Evolutionary conservation across 2,329 filamentous ascomycete genomes (phyloP), one percentile per base, ranked within the genome.

Genomic region (Arthrobotrys iridis): DNA sequence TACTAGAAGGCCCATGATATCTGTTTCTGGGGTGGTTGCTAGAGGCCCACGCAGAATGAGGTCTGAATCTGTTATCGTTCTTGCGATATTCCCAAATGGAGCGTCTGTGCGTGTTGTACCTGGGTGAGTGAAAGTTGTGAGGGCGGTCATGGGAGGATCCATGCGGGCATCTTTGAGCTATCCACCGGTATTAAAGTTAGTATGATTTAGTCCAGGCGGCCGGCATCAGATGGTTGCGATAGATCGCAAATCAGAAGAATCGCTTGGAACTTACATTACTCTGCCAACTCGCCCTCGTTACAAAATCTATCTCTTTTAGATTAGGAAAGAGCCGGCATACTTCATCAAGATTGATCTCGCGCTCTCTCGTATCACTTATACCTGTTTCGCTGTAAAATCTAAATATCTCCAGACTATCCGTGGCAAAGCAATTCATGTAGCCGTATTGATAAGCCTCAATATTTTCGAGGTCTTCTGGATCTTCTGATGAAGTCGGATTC

Each of bases 261-360:
- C 5, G 13, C n/a, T 13, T 33, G 13, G 18, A 15, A 59, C 48
- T 60, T 37, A 73, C 68, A 4, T 41, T 37, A 10, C 28, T 22
- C 15, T 33, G 33, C 68, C 68, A 73, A 5, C 41, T 41, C 4
- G 11, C n/a, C 11, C 33, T 55, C 0, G 60, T 73, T 4, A 73
- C 33, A 22, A 66, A 60, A 24, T 74, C 70, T 2, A 74, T 15
- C 6, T 67, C 45, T 13, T 45, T 26, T 1, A 74, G 63, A 11
- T 63, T 55, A 2, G 70, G 70, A 13, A 15, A 74, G 1, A 46
- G 20, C 13, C 3, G 2, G 18, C 62, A 74, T 3, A 63, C 55
- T 1, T 62, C 20, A 10, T 63, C 43, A 4, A 67, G 18, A 1
- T 18, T 41, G 7, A 74, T 67, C 50, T 74, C 70, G 5, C 24